Conservation (phyloP, 2,329 filamentous ascomycete genomes). For the Cercospora sojina region DNA sequence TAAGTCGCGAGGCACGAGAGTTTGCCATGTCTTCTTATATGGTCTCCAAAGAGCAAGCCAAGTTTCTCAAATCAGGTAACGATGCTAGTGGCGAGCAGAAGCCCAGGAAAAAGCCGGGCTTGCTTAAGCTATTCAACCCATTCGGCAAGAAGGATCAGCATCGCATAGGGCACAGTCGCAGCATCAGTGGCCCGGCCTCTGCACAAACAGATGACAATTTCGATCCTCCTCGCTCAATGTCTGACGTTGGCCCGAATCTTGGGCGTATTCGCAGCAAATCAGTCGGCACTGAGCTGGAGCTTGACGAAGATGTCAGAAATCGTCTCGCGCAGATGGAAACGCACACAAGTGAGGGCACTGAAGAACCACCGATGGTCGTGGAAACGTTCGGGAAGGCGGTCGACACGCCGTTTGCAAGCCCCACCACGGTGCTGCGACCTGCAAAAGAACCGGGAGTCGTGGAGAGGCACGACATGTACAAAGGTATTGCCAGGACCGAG, state of each 20-base stretch:
- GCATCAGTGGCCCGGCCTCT: slow-evolving; percentile 14
- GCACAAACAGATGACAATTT: slow-evolving; percentile 17
- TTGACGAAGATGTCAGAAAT: slow-evolving; percentile 20
- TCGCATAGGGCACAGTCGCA: slow-evolving; percentile 14
- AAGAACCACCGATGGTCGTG: not conserved
- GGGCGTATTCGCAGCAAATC: slow-evolving; percentile 28
- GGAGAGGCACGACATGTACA: slow-evolving; percentile 47
- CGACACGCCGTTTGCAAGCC: slow-evolving; percentile 33
- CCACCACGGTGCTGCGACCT: slow-evolving; percentile 25
- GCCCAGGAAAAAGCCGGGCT: slow-evolving; percentile 31
- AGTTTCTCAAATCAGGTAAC: slow-evolving; percentile 1
- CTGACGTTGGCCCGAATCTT: slow-evolving; percentile 30
- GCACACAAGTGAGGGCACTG: slow-evolving; percentile 14
- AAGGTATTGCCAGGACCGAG: slow-evolving; percentile 34
- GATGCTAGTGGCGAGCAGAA: slow-evolving; percentile 5
- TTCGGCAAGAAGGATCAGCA: slow-evolving; percentile 25
- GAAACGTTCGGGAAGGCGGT: slow-evolving; percentile 20
- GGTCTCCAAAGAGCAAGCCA: slow-evolving; percentile 17
- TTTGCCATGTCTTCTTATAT: slow-evolving; percentile 14
- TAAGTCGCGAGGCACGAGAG: slow-evolving; percentile 38
- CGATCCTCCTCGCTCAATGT: slow-evolving; percentile 32
- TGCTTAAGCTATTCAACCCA: slow-evolving; percentile 33
- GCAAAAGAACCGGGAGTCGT: slow-evolving; percentile 37
- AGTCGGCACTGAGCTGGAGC: slow-evolving; percentile 17
- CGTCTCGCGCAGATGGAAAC: slow-evolving; percentile 25